Evolutionary conservation across 2,329 filamentous ascomycete genomes (phyloP), one percentile per base, ranked within the genome.

Genomic region (Lasiodiplodia sp.): DNA sequence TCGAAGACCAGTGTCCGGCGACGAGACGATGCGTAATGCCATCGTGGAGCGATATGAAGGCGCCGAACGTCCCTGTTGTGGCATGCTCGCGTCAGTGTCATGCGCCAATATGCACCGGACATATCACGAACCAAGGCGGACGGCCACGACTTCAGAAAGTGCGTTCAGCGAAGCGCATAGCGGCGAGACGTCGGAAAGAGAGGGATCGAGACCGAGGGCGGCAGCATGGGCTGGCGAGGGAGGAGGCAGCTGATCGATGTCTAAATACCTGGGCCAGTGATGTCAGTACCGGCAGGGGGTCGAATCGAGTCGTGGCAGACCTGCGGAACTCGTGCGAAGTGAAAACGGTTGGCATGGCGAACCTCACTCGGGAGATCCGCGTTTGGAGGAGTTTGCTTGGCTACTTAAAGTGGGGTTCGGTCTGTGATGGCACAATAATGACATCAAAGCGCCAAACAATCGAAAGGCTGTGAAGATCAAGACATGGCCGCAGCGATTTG

Each of bases 21-120:
- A 64, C 23, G 28, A 64, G 23, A n/a, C 40, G 47, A 4, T 51
- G 60, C 25, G 38, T 28, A 10, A 12, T 49, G 60, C 60, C 60
- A 23, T 52, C 60, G 31, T 28, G 37, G 18, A 64, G 60, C 14
- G 12, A 23, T 6, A 64, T 38, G 49, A 64, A 64, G 18, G 44
- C 38, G 44, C 23, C 44, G n/a, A 52, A 52, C 10, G 52, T 12
- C 12, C 23, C 52, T 56, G 6, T 28, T 10, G 52, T 18, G 52
- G 28, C 31, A 4, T 4, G 25, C 1, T 34, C 31, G 7, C 10
- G 31, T 34, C 31, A 34, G 31, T 10, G 8, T 7, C 31, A 10
- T 34, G 31, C 31, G 31, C 6, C 31, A 34, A 6, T 34, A 8
- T 7, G 2, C 31, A 2, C 31, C 31, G 2, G 8, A 34, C 5